Base-by-base conservation (phyloP, 306 rosid species). In the Senna tora region DNA sequence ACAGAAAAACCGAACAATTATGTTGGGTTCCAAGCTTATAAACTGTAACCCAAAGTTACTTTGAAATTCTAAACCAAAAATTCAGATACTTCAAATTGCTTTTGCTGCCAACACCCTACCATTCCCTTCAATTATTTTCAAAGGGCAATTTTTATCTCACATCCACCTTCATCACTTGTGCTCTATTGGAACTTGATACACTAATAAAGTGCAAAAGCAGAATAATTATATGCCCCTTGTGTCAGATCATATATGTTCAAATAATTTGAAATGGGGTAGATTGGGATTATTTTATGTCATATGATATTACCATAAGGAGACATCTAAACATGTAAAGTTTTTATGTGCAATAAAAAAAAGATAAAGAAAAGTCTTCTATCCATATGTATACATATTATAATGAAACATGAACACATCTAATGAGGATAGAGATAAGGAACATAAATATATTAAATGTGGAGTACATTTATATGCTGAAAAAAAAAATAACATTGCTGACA, bases 121-220 rank as follows among this genome's bases (percentile, higher is more conserved):
- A 73, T 43, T 67, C 34, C 74, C 77, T 42, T 58, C 38, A 71
- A 79, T 85, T 80, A 62, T 68, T 84, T 69, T 83, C 86, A 53
- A 80, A 52, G 77, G 52, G 19, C 64, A 71, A 52, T 57, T 57
- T 67, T 43, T 43, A 67, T 62, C 64, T 42, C 76, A 72, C 63
- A 75, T 7, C 57, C 38, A 68, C 73, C 60, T 20, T 43, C 62
- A 71, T 74, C 75, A 64, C 75, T 72, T 69, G 69, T 77, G 63
- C 60, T 66, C 73, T 50, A 80, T 87, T 69, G 85, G 89, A 85
- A 85, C 86, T 87, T 49, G 76, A 76, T 81, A 75, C 73, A 65
- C 30, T 49, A 73, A 61, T 70, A 83, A 83, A 83, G 63, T 43
- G 58, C 20, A 38, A 67, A 67, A 53, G 72, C 62, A 80, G 74